Evolutionary conservation across 2,329 filamentous ascomycete genomes (phyloP).

Genomic region (Ceratocystis variospora): DNA sequence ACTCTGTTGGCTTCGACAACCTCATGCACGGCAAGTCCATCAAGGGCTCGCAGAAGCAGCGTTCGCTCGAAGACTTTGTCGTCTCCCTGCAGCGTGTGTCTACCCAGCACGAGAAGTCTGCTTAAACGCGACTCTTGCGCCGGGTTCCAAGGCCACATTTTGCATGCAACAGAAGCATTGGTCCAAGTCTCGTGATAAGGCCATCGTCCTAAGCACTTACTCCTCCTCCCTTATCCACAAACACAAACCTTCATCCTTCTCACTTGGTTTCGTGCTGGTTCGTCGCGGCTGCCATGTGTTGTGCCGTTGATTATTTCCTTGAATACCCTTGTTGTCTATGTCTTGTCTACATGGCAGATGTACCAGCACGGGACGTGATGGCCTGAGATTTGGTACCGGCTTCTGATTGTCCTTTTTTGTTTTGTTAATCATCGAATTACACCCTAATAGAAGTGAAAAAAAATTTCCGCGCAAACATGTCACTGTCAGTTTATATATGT

Average conservation of each 20-base stretch:
- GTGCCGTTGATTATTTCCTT: conserved; percentile 11
- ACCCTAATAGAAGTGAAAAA: conserved; percentile 14
- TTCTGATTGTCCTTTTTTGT: conserved; percentile 14
- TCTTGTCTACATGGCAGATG: conserved; percentile 9
- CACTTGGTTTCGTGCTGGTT: conserved; percentile 13
- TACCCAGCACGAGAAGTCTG: conserved; percentile 79
- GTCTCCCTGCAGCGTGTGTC: conserved; percentile 82
- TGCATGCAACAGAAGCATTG: conserved; percentile 11
- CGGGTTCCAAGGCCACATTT: neutral
- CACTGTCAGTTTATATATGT: neutral
- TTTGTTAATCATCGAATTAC: conserved; percentile 8
- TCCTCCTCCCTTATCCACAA: neutral
- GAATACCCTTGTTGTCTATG: conserved; percentile 6
- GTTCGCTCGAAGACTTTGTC: conserved; percentile 80
- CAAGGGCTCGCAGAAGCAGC: conserved; percentile 70
- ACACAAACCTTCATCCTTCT: neutral
- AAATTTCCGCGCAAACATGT: conserved; percentile 9
- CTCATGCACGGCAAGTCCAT: conserved; percentile 82
- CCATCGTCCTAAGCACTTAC: conserved; percentile 3
- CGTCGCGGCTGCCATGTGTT: conserved; percentile 14
- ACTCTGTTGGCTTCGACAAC: conserved; percentile 72
- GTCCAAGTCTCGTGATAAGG: neutral
- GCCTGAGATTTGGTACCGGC: conserved; percentile 7
- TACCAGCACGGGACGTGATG: conserved; percentile 8
- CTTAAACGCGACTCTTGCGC: conserved; percentile 34